Evolutionary conservation across 768 basidiomycete species (phyloP).

Genomic region (Mrakia gelida): DNA sequence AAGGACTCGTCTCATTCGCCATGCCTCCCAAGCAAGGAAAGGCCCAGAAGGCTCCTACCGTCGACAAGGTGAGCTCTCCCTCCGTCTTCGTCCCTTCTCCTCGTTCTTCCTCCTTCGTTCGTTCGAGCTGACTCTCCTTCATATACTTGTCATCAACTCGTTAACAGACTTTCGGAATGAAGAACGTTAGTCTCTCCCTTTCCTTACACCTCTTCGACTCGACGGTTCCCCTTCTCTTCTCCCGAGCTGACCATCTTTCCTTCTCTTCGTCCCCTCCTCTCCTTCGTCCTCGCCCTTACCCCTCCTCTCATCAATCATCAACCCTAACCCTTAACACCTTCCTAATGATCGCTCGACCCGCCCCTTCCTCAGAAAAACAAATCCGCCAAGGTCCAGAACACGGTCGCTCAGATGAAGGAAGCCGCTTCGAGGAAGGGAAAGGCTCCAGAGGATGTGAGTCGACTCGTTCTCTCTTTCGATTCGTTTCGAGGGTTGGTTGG

Average conservation of each 20-base stretch:
- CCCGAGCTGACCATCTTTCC: conserved; percentile 17
- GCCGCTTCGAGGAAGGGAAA: conserved; percentile 49
- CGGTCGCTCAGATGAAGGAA: conserved; percentile 72
- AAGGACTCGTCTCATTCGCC: background rate
- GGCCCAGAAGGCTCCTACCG: background rate
- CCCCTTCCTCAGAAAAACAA: conserved; percentile 89
- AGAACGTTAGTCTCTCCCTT: conserved; percentile 40
- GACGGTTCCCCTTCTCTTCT: background rate
- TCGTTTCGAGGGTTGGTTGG: background rate
- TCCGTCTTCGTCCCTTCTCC: background rate
- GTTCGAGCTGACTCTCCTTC: background rate
- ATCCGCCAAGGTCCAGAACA: conserved; percentile 84
- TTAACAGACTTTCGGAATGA: conserved; percentile 48
- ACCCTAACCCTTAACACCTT: background rate
- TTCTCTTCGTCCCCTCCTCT: background rate
- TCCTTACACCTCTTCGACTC: background rate
- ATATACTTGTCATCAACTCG: background rate
- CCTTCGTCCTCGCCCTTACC: too few species aligned
- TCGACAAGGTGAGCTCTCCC: conserved; percentile 9
- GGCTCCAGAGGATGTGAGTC: conserved; percentile 25
- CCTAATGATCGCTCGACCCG: too few species aligned
- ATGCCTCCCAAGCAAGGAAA: conserved; percentile 14
- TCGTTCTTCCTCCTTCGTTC: background rate
- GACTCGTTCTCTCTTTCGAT: background rate
- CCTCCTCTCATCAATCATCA: conserved; percentile 41